Evolutionary conservation across 2,329 filamentous ascomycete species (phyloP).

Genomic region (Mycocentrospora acerina): DNA sequence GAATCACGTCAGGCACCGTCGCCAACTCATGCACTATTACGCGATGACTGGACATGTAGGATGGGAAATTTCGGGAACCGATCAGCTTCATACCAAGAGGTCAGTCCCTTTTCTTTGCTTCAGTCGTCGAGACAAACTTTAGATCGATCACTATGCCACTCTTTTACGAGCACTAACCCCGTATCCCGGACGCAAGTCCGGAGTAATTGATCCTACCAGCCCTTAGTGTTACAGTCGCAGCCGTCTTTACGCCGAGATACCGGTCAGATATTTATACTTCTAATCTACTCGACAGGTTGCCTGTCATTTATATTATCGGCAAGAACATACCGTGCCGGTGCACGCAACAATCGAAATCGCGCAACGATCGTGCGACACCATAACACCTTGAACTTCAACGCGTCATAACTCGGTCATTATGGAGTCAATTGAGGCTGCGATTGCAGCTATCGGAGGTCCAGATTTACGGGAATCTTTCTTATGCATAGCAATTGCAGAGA

Average conservation of each 20-base stretch:
- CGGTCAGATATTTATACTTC: constrained; percentile 21
- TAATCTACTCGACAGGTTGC: constrained; percentile 2
- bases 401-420: constrained; percentile 1
- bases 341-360: too few relatives aligned
- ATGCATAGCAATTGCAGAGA: constrained; percentile 1
- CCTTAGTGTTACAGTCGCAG: constrained; percentile 15
- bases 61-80: constrained; percentile 17
- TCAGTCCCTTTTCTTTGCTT: constrained; percentile 22
- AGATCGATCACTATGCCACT: constrained; percentile 26
- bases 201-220: constrained; percentile 17
- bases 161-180: constrained; percentile 8
- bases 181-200: constrained; percentile 18
- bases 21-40: constrained; percentile 30
- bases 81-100: constrained; percentile 31
- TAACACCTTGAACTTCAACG: too few relatives aligned
- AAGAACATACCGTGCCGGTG: too few relatives aligned
- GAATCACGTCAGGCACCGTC: constrained; percentile 26
- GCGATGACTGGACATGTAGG: constrained; percentile 16
- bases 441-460: neutral
- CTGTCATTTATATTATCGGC: constrained; percentile 7
- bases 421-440: constrained; percentile 1
- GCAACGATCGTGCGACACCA: too few relatives aligned
- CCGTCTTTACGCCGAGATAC: constrained; percentile 10
- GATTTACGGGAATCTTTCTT: constrained; percentile 1
- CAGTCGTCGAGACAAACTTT: constrained; percentile 15